A percentile compares a stretch with the other conserved stretches of the same genome.
phyloP scores from a whole-genome alignment of 768 basidiomycete genomes.

The Kwoniella shandongensis region DNA sequence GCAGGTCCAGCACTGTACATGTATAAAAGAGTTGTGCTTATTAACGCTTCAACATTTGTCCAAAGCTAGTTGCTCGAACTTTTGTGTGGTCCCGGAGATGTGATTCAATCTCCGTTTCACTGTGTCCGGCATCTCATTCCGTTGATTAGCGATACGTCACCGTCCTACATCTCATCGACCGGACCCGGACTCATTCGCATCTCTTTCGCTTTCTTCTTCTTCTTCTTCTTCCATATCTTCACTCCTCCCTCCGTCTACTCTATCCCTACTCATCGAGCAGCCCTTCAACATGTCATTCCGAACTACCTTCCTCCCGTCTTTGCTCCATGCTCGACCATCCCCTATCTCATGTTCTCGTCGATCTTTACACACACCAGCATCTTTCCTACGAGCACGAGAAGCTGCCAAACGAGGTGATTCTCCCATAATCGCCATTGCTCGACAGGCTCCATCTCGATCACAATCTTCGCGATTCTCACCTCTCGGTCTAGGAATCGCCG shows the following conservation, averaged over 20 bases:
- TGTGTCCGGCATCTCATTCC: too few species aligned
- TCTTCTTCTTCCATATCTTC: too few species aligned
- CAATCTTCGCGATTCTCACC: slow-evolving; percentile 14
- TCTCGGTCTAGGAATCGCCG: slow-evolving; percentile 19
- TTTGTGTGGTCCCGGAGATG: slow-evolving; percentile 8
- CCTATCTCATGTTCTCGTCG: slow-evolving; percentile 2
- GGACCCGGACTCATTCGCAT: background rate
- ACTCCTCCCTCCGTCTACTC: too few species aligned
- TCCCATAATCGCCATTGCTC: slow-evolving; percentile 2
- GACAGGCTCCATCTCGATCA: background rate
- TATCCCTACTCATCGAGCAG: too few species aligned
- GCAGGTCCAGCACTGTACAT: too few species aligned
- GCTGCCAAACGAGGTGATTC: slow-evolving; percentile 3
- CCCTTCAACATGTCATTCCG: slow-evolving; percentile 23
- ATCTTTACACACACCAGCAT: slow-evolving; percentile 9
- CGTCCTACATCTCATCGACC: slow-evolving; percentile 1
- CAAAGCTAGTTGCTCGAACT: slow-evolving; percentile 1
- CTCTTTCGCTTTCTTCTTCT: too few species aligned
- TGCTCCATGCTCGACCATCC: slow-evolving; percentile 19
- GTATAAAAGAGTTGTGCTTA: slow-evolving; percentile 12
- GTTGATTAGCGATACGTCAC: too few species aligned
- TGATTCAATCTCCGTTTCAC: slow-evolving; percentile 7
- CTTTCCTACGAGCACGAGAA: slow-evolving; percentile 3
- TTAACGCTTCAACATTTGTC: background rate
- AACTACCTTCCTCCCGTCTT: slow-evolving; percentile 19